Conservation (phyloP, 2,329 filamentous ascomycete genomes). For the Alternaria arbusti region DNA sequence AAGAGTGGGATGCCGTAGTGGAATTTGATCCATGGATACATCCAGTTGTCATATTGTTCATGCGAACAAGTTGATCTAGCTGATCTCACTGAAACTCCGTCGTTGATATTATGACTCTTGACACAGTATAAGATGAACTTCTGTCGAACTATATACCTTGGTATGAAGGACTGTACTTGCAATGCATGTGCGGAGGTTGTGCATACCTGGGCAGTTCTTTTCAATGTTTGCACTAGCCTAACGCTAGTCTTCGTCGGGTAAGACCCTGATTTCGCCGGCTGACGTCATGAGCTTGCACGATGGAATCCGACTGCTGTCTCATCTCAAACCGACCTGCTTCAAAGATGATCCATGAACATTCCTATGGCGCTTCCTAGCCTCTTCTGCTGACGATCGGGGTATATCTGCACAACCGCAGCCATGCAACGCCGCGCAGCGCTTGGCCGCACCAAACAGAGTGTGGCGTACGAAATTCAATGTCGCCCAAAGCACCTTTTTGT, state of each 20-base stretch:
- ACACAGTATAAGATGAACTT: not conserved
- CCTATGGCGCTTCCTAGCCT: not conserved
- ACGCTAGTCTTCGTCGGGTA: not conserved
- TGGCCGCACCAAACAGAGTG: not conserved
- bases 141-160: not conserved
- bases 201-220: not conserved
- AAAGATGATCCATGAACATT: not conserved
- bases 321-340: not conserved
- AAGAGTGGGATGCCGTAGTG: not conserved
- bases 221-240: not conserved
- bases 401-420: not conserved
- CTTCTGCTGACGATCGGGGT: not conserved
- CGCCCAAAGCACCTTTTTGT: not conserved
- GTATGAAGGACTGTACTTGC: not conserved
- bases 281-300: not conserved
- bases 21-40: not conserved
- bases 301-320: not conserved
- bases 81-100: not conserved
- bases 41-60: not conserved
- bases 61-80: not conserved
- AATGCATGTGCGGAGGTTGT: not conserved
- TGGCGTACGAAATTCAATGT: not conserved
- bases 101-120: not conserved
- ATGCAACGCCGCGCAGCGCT: not conserved
- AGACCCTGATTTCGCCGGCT: not conserved